A percentile compares a stretch with the other conserved stretches of the same genome.
These are phyloP conservation scores for Cynara cardunculus DNA, from an alignment of 129 eudicot genomes.

Conservation along the genomic window DNA sequence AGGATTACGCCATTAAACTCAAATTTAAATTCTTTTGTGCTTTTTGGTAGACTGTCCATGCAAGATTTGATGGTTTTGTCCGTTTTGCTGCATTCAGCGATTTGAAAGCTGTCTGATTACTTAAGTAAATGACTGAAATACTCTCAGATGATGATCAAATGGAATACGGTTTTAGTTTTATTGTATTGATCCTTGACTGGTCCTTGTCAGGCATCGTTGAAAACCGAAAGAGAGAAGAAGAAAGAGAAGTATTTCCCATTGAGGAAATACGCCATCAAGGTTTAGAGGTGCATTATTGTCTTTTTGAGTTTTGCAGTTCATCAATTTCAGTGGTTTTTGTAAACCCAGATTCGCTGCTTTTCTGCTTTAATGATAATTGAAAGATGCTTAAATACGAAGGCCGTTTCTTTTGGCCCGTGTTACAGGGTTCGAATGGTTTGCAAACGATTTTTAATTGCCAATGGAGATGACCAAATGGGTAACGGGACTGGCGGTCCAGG, in stretches of 20 bases:
- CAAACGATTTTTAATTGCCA: no score
- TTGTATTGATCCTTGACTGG: neutral
- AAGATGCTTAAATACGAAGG: neutral
- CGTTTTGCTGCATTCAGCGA: neutral
- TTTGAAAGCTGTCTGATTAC: neutral
- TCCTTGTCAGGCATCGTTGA: neutral
- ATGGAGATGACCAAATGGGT: no score
- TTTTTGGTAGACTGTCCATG: neutral
- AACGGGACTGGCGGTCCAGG: no score
- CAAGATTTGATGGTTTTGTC: neutral
- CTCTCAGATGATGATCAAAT: neutral
- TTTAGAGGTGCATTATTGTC: neutral
- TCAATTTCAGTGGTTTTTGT: neutral
- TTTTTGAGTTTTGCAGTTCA: neutral
- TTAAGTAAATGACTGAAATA: neutral
- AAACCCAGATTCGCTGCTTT: neutral
- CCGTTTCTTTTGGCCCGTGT: neutral
- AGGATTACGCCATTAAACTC: neutral
- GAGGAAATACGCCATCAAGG: neutral
- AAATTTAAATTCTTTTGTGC: neutral
- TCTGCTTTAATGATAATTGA: neutral
- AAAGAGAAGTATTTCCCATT: slow-evolving; percentile 2
- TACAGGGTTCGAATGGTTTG: no score
- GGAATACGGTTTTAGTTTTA: neutral
- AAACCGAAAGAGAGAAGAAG: slow-evolving; percentile 8